These are phyloP conservation scores for Eimeria necatrix DNA, from an alignment of 169 alveolate species.

Conservation along the genomic window DNA sequence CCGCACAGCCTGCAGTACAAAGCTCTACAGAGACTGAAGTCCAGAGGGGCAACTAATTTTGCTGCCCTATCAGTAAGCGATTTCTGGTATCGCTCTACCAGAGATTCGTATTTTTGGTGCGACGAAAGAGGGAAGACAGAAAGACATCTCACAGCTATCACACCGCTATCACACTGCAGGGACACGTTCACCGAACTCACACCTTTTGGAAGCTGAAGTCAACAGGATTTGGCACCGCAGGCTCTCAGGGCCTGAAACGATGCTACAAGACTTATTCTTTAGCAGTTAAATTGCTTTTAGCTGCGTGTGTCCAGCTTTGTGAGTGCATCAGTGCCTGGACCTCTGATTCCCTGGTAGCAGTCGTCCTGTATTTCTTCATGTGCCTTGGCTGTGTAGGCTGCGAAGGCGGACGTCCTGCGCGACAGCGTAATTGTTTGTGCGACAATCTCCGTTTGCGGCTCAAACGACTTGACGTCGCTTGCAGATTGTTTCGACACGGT, in stretches of 20 bases:
- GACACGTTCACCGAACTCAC: too few species aligned
- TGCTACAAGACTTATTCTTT: too few species aligned
- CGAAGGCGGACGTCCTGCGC: conserved; percentile 87
- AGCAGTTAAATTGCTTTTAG: too few species aligned
- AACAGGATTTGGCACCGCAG: neutral
- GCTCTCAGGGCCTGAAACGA: too few species aligned
- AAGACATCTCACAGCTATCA: too few species aligned
- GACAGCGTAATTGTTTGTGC: conserved; percentile 93
- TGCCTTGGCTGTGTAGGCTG: conserved; percentile 56
- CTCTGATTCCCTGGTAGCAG: neutral
- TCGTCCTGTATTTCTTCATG: neutral
- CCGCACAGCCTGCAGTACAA: conserved; percentile 92
- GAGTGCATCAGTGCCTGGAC: neutral
- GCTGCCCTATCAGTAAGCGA: conserved; percentile 72
- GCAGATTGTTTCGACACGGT: conserved; percentile 95
- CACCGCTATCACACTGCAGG: too few species aligned
- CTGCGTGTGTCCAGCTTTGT: neutral
- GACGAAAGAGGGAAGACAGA: too few species aligned
- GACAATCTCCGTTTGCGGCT: conserved; percentile 95
- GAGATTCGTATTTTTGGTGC: too few species aligned
- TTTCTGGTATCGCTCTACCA: neutral
- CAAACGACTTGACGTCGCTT: conserved; percentile 89
- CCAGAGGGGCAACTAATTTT: conserved; percentile 79
- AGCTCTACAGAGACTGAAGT: conserved; percentile 86
- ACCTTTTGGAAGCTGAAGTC: neutral